phyloP scores from a whole-genome alignment of 2,329 filamentous ascomycete genomes.

The Cytospora mali region DNA sequence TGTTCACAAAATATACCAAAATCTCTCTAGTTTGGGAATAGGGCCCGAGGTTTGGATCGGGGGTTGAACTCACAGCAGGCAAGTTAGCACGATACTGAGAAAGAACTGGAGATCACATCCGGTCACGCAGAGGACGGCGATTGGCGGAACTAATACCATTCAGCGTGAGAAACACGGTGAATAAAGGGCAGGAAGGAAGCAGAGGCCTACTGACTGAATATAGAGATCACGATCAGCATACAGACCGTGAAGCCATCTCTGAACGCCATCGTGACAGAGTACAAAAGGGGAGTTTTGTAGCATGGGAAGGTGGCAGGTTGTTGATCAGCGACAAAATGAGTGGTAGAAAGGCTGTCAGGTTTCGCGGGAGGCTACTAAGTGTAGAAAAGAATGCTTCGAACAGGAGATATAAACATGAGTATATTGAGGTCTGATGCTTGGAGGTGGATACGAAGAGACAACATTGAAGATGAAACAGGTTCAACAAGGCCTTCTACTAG shows the following conservation, averaged over 20 bases:
- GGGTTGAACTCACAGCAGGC: constrained; percentile 46
- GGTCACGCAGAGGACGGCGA: constrained; percentile 65
- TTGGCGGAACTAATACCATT: constrained; percentile 67
- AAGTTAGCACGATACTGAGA: constrained; percentile 67
- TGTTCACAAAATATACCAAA: no score
- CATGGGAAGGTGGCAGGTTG: neutral
- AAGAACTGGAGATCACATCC: constrained; percentile 66
- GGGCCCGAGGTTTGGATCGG: neutral
- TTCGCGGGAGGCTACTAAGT: neutral
- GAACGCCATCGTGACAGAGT: neutral
- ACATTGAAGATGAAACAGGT: neutral
- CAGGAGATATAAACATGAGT: neutral
- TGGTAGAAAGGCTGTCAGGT: neutral
- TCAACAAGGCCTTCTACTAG: neutral
- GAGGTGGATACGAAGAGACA: neutral
- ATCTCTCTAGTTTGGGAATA: neutral
- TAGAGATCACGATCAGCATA: neutral
- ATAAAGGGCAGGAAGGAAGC: neutral
- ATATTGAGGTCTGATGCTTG: neutral
- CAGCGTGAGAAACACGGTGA: neutral
- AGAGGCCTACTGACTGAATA: neutral
- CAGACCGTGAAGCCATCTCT: neutral
- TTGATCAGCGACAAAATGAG: neutral
- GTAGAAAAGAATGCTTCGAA: neutral
- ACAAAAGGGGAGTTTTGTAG: neutral